Evolutionary conservation across 148 eudicot genomes (phyloP).

Genomic region (Fagopyrum esculentum): DNA sequence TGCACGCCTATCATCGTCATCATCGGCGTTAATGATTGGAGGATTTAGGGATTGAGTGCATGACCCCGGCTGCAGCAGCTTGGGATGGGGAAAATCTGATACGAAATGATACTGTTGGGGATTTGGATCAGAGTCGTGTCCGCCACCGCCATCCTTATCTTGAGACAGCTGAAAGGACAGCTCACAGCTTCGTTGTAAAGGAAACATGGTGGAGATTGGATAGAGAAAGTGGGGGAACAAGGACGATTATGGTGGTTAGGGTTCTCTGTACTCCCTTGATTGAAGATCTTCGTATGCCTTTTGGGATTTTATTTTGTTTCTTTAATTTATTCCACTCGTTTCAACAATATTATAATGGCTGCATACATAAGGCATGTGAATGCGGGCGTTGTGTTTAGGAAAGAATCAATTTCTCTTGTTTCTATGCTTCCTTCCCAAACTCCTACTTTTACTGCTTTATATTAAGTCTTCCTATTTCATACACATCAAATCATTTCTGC

Average conservation of each 20-base stretch:
- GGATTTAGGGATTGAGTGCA: not conserved
- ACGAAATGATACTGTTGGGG: not conserved
- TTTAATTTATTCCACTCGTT: not conserved
- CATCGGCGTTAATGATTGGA: not conserved
- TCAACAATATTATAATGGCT: not conserved
- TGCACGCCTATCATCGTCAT: not conserved
- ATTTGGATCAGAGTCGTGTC: not conserved
- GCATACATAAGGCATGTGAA: not conserved
- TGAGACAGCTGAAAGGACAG: slow-evolving; percentile 3
- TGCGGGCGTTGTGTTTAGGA: not conserved
- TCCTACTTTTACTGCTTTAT: too few relatives aligned
- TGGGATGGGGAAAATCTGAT: not conserved
- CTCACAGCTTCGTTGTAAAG: slow-evolving; percentile 14
- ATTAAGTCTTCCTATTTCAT: too few relatives aligned
- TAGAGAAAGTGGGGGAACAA: not conserved
- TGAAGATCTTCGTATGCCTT: not conserved
- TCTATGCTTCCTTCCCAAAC: not conserved
- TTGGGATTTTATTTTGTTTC: not conserved
- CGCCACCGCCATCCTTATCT: not conserved
- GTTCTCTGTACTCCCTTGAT: not conserved
- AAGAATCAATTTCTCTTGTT: not conserved
- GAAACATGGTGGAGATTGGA: not conserved
- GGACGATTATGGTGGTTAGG: not conserved
- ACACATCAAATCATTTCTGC: too few relatives aligned
- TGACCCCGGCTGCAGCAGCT: not conserved